Evolutionary conservation across 768 basidiomycete genomes (phyloP).

Genomic region (Mycena filopes): DNA sequence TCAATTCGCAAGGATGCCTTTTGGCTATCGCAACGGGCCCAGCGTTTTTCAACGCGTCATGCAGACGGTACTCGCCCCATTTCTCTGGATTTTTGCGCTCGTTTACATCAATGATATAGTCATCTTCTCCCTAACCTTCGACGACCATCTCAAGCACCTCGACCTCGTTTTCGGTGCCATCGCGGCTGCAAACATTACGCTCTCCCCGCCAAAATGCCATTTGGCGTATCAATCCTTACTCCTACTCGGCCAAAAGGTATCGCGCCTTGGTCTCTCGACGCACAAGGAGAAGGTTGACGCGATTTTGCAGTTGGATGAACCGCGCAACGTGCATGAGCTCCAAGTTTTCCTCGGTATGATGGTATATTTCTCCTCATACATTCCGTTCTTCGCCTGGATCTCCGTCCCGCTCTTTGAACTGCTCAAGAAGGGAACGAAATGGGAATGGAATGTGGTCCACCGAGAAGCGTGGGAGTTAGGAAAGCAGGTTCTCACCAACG

Average conservation of each 20-base stretch:
- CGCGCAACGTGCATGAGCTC: slow-evolving; percentile 38
- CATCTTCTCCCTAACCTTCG: slow-evolving; percentile 39
- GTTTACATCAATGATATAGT: slow-evolving; percentile 58
- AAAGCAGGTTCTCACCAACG: slow-evolving; percentile 41
- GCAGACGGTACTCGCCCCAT: slow-evolving; percentile 48
- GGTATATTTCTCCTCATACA: slow-evolving; percentile 48
- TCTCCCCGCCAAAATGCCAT: slow-evolving; percentile 48
- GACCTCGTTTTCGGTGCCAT: slow-evolving; percentile 44
- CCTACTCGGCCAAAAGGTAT: slow-evolving; percentile 49
- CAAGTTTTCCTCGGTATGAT: slow-evolving; percentile 50
- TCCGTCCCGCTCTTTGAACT: slow-evolving; percentile 46
- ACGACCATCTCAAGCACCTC: slow-evolving; percentile 45
- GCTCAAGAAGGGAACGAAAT: slow-evolving; percentile 38
- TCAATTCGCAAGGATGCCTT: slow-evolving; percentile 55
- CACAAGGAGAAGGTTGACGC: slow-evolving; percentile 50
- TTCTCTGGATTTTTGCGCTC: slow-evolving; percentile 49
- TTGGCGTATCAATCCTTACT: slow-evolving; percentile 45
- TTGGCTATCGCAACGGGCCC: slow-evolving; percentile 49
- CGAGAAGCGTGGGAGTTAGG: slow-evolving; percentile 39
- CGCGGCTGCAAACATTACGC: slow-evolving; percentile 39
- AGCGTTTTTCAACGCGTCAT: slow-evolving; percentile 54
- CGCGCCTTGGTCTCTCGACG: too few species aligned
- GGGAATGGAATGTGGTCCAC: slow-evolving; percentile 37
- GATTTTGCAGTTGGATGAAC: slow-evolving; percentile 42
- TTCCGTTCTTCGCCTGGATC: slow-evolving; percentile 47